Evolutionary conservation across 2,329 filamentous ascomycete genomes (phyloP).

Genomic region (Phialophora macrospora): DNA sequence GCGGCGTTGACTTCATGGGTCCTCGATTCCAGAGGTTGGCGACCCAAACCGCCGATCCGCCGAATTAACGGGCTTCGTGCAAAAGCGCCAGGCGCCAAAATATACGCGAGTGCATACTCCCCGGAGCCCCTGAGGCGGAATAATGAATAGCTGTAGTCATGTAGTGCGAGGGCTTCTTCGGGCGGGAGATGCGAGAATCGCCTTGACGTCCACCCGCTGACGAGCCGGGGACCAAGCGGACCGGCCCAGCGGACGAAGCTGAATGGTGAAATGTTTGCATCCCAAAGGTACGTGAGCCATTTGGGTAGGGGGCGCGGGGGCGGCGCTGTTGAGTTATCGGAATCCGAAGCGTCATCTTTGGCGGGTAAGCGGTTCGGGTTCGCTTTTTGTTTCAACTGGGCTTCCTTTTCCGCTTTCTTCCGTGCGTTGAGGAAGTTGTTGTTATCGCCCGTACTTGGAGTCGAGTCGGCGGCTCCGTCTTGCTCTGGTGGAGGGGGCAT

Average conservation of each 20-base stretch:
- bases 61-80: conserved; percentile 86
- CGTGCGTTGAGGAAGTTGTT: conserved; percentile 61
- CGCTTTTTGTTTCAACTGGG: conserved; percentile 28
- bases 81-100: conserved; percentile 91
- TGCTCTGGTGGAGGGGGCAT: conserved; percentile 76
- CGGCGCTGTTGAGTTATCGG: conserved; percentile 41
- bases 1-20: conserved; percentile 18
- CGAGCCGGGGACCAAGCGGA: conserved; percentile 85
- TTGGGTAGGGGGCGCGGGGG: conserved; percentile 70
- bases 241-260: conserved; percentile 85
- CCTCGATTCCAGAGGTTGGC: conserved; percentile 60
- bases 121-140: conserved; percentile 91
- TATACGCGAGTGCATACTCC: conserved; percentile 90
- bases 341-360: conserved; percentile 12
- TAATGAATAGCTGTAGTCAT: conserved; percentile 91
- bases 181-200: conserved; percentile 86
- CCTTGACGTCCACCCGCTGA: conserved; percentile 92
- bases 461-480: conserved; percentile 72
- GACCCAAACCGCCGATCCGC: conserved; percentile 81
- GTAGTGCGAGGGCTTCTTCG: conserved; percentile 79
- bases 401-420: conserved; percentile 46
- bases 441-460: conserved; percentile 47
- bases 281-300: conserved; percentile 94
- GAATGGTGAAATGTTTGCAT: conserved; percentile 95
- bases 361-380: conserved; percentile 29